Conservation (phyloP, 1,139 yeast genomes). For the Suhomyces terraborum region DNA sequence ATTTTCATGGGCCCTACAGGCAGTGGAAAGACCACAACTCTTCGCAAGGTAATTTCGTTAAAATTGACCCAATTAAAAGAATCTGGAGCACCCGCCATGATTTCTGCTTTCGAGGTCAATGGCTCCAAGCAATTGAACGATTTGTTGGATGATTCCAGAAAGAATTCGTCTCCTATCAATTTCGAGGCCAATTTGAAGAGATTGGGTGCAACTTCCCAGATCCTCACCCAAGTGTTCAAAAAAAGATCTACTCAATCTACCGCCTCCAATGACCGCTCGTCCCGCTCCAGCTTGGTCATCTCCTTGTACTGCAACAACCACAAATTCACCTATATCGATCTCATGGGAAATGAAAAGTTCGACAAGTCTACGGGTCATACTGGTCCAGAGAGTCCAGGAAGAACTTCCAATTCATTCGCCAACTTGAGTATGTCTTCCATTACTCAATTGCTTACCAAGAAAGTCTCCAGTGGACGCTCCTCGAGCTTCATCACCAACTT, state of each 20-base stretch:
- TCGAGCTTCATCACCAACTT: constrained; percentile 33
- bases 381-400: constrained; percentile 2
- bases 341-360: constrained; percentile 36
- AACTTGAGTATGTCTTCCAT: constrained; percentile 33
- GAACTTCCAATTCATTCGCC: constrained; percentile 27
- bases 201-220: constrained; percentile 7
- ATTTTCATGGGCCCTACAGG: constrained; percentile 39
- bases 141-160: constrained; percentile 23
- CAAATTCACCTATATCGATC: constrained; percentile 31
- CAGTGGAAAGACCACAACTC: constrained; percentile 37
- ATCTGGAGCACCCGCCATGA: too few relatives aligned
- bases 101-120: constrained; percentile 36
- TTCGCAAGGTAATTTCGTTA: constrained; percentile 21
- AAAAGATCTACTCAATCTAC: constrained; percentile 26
- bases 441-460: constrained; percentile 27
- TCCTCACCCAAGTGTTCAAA: constrained; percentile 23
- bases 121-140: constrained; percentile 32
- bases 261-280: constrained; percentile 24
- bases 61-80: constrained; percentile 9
- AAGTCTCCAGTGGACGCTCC: constrained; percentile 22
- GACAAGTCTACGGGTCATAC: constrained; percentile 15
- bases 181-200: constrained; percentile 22
- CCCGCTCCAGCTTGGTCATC: constrained; percentile 33
- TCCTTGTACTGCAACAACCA: constrained; percentile 25
- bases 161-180: constrained; percentile 12